Conservation (phyloP, 345 rosid genomes). For the Schrenkiella parvula region DNA sequence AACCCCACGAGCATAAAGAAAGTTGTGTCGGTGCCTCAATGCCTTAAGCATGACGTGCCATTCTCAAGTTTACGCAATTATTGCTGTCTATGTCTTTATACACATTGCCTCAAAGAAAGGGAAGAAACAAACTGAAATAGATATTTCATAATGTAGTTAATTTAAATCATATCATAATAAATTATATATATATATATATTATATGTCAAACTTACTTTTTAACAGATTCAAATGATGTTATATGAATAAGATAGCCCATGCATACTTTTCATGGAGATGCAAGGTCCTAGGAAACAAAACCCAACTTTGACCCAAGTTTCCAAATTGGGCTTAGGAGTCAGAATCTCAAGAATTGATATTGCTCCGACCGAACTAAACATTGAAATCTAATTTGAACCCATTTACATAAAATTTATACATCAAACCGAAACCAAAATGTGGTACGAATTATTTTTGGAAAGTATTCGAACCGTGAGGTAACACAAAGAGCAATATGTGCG, state of each 20-base stretch:
- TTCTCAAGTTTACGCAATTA: slow-evolving; percentile 22
- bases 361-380: neutral
- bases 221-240: too few relatives aligned
- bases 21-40: slow-evolving; percentile 30
- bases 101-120: neutral
- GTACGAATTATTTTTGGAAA: too few relatives aligned
- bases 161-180: too few relatives aligned
- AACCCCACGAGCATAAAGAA: slow-evolving; percentile 24
- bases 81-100: neutral
- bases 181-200: too few relatives aligned
- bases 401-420: neutral
- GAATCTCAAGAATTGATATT: neutral
- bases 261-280: neutral
- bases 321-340: neutral
- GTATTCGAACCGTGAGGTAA: neutral
- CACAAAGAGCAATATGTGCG: slow-evolving; percentile 23
- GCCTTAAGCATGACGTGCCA: slow-evolving; percentile 28
- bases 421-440: neutral
- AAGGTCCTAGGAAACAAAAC: neutral
- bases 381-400: neutral
- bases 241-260: too few relatives aligned
- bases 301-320: neutral
- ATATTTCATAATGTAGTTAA: neutral
- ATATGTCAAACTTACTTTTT: too few relatives aligned
- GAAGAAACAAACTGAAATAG: neutral